A percentile compares a stretch with the other conserved stretches of the same genome.
Conservation (phyloP, 495 filamentous ascomycete species). For the Wilcoxina mikolae region DNA sequence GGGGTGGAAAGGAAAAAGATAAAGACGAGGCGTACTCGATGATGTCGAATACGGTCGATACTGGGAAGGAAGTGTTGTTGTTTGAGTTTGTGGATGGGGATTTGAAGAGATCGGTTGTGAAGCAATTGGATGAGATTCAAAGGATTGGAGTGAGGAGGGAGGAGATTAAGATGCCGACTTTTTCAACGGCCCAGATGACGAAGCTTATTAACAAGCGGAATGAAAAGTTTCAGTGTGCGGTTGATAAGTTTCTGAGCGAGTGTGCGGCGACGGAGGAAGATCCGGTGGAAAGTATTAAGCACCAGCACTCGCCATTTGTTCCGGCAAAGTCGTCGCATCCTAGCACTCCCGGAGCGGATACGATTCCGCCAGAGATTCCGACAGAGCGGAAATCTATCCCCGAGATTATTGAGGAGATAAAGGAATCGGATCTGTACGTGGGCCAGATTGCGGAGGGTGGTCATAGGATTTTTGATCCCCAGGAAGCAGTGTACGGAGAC, state of each 20-base stretch:
- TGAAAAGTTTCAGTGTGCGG: constrained; percentile 62
- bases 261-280: constrained; percentile 53
- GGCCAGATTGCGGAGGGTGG: constrained; percentile 90
- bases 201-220: constrained; percentile 84
- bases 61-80: constrained; percentile 48
- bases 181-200: constrained; percentile 83
- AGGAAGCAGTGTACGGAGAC: constrained; percentile 68
- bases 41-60: constrained; percentile 22
- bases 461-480: constrained; percentile 81
- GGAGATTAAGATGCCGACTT: constrained; percentile 84
- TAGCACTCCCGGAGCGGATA: constrained; percentile 10
- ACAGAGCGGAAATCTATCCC: constrained; percentile 66
- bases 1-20: constrained; percentile 36
- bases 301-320: constrained; percentile 39
- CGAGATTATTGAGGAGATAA: constrained; percentile 75
- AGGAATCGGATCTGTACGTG: constrained; percentile 68
- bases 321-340: constrained; percentile 13
- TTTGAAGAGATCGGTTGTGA: constrained; percentile 60
- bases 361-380: constrained; percentile 44
- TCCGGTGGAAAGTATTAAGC: constrained; percentile 47
- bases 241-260: constrained; percentile 59
- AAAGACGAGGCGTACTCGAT: constrained; percentile 30
- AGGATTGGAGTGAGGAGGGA: constrained; percentile 40
- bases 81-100: constrained; percentile 92
- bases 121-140: constrained; percentile 54